Percentiles rank a stretch among this genome's conserved stretches.
phyloP scores from a whole-genome alignment of 441 rosid species.

The Erodium chrysanthum region DNA sequence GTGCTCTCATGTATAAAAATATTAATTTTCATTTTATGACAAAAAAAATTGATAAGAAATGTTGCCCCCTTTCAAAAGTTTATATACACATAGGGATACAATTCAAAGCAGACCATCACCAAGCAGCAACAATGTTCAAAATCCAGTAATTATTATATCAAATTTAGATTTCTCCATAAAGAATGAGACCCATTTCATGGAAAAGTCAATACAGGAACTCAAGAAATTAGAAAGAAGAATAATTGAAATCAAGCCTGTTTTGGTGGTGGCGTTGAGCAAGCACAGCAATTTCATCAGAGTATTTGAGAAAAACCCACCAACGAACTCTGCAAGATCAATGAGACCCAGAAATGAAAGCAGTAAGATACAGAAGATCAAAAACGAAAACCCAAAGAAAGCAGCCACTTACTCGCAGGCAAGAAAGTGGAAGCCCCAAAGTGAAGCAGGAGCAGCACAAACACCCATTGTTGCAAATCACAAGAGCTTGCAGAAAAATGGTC shows the following conservation, averaged over 20 bases:
- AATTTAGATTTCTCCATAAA: not conserved
- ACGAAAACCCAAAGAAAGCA: not conserved
- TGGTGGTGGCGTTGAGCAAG: slow-evolving; percentile 54
- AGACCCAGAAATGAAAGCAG: not conserved
- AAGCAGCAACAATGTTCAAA: too few relatives aligned
- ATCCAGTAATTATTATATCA: too few relatives aligned
- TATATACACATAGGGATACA: too few relatives aligned
- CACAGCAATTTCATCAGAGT: slow-evolving; percentile 61
- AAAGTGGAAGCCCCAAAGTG: slow-evolving; percentile 39
- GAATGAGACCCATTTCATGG: not conserved
- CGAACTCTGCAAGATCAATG: slow-evolving; percentile 32
- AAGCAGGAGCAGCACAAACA: slow-evolving; percentile 35
- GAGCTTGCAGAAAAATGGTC: slow-evolving; percentile 10
- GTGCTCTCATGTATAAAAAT: too few relatives aligned
- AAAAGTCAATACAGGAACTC: not conserved
- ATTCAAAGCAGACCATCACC: too few relatives aligned
- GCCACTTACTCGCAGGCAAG: slow-evolving; percentile 68
- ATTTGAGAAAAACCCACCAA: slow-evolving; percentile 46
- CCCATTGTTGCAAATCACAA: slow-evolving; percentile 16
- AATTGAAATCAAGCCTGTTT: not conserved
- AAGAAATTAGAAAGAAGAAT: not conserved
- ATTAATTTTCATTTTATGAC: too few relatives aligned
- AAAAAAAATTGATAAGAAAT: too few relatives aligned
- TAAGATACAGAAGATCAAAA: too few relatives aligned
- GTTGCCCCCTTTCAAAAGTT: too few relatives aligned